A percentile compares a stretch with the other conserved stretches of the same genome.
Evolutionary conservation across 495 filamentous ascomycete genomes (phyloP).

Genomic region (Podospora anserina): DNA sequence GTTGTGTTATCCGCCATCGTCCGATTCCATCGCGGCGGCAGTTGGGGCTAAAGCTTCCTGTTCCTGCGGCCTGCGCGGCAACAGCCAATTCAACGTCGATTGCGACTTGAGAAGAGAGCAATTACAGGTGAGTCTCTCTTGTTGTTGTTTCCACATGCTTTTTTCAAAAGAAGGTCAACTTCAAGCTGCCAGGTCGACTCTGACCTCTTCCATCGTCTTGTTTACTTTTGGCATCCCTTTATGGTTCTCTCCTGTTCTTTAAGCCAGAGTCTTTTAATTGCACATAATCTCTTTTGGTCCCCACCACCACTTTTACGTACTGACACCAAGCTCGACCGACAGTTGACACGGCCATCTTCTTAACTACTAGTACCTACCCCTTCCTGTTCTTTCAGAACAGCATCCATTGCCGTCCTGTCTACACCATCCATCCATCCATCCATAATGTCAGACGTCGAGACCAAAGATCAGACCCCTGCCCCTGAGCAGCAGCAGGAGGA

Average conservation of each 20-base stretch:
- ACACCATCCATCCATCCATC: constrained; percentile 37
- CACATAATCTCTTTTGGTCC: constrained; percentile 6
- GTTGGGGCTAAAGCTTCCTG: constrained; percentile 9
- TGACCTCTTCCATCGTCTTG: not conserved
- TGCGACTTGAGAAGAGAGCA: constrained; percentile 2
- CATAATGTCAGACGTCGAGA: constrained; percentile 47
- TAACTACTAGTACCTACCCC: constrained; percentile 3
- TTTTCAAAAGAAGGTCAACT: not conserved
- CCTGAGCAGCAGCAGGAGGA: constrained; percentile 32
- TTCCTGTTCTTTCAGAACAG: not conserved
- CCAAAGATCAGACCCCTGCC: constrained; percentile 40
- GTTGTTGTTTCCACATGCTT: not conserved
- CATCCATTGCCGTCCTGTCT: not conserved
- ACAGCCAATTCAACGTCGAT: not conserved
- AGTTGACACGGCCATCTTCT: not conserved
- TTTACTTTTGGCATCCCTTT: not conserved
- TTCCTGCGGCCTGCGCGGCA: constrained; percentile 7
- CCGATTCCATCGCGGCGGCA: not conserved
- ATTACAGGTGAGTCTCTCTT: constrained; percentile 7
- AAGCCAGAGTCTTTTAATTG: constrained; percentile 9
- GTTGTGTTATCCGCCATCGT: not conserved
- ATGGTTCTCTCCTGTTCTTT: not conserved
- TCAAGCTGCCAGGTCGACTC: not conserved
- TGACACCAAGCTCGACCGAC: not conserved
- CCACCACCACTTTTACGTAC: constrained; percentile 3